Percentiles rank a stretch among this genome's conserved stretches.
Conservation (phyloP, 768 basidiomycete species). For the Jaapia argillacea region DNA sequence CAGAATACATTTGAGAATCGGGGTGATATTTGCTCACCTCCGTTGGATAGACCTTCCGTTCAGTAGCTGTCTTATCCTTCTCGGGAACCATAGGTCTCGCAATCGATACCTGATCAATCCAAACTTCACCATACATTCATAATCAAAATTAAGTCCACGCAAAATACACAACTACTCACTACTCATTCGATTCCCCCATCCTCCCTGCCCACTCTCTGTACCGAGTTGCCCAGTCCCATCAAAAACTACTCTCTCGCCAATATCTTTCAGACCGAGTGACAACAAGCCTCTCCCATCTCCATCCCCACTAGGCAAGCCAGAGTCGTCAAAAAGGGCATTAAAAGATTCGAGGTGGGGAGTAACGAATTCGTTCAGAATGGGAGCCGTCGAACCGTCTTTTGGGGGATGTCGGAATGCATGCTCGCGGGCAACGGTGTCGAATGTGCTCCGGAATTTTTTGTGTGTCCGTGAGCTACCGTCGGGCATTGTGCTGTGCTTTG, state of each 20-base stretch:
- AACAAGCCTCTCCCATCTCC: conserved; percentile 76
- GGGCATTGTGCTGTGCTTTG: no score
- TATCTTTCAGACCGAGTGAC: conserved; percentile 68
- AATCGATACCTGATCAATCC: conserved; percentile 81
- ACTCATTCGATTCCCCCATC: conserved; percentile 79
- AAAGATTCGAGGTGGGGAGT: conserved; percentile 92
- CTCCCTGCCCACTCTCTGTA: conserved; percentile 39
- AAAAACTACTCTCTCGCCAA: conserved; percentile 88
- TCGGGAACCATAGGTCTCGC: conserved; percentile 83
- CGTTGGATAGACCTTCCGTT: conserved; percentile 76
- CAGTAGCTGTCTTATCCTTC: conserved; percentile 61
- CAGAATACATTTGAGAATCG: not conserved
- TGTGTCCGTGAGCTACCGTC: conserved; percentile 30
- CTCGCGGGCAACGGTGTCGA: conserved; percentile 78
- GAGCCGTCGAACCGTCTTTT: conserved; percentile 54
- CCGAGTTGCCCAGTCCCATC: conserved; percentile 56
- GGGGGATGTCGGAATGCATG: conserved; percentile 69
- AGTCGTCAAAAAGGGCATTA: conserved; percentile 93
- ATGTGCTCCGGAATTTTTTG: conserved; percentile 41
- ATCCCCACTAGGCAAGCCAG: conserved; percentile 63
- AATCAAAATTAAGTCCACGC: conserved; percentile 6
- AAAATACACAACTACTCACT: conserved; percentile 39
- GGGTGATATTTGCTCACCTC: conserved; percentile 51
- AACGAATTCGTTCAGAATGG: conserved; percentile 87
- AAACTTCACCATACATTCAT: conserved; percentile 44